Base-by-base conservation (phyloP, 225 moss, liverwort and hornwort species). In the Straminergon stramineum region DNA sequence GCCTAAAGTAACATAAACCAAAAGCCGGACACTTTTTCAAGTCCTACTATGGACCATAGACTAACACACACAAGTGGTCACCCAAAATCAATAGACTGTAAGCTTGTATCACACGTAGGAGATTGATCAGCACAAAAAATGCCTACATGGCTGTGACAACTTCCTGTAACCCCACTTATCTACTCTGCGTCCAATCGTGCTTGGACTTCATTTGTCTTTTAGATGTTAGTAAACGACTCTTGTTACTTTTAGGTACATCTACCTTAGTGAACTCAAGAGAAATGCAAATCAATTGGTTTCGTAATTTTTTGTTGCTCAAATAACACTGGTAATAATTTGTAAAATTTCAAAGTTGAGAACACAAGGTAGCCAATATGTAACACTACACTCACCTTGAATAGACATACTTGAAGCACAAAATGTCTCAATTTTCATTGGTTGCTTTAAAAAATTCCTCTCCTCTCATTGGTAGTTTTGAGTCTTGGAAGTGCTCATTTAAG, bases 251-350 rank as follows among this genome's bases (percentile, higher is more conserved):
- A 65, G 65, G 32, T 17, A 32, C 5, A 2, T 8, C 5, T 13
- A 76, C 15, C 2, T 78, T 35, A 78, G 3, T 9, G 37, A 35
- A 37, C 16, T 37, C 13, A 56, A 37, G 23, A 56, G 6, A 56
- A 26, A 26, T 56, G 17, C 26, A 57, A 56, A 56, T 37, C 6
- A 24, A 6, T 5, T 24, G 1, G 9, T 23, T 78, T 55, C 0
- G 1, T 37, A 24, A 15, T 15, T 24, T 56, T 24, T 55, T 0
- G 3, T 56, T 1, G 0, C 1, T 37, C 0, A 16, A 10, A 4
- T 78, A 35, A 23, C 3, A 55, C 5, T 48, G 21, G 2, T 32
- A 32, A 7, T 32, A 7, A 32, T 77, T 77, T 34, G 34, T 21
- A 35, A 77, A 35, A 5, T 14, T 53, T 55, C 35, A 53, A 53